These are phyloP conservation scores for Aciculosporium take DNA, from an alignment of 2,329 filamentous ascomycete species.

Conservation along the genomic window DNA sequence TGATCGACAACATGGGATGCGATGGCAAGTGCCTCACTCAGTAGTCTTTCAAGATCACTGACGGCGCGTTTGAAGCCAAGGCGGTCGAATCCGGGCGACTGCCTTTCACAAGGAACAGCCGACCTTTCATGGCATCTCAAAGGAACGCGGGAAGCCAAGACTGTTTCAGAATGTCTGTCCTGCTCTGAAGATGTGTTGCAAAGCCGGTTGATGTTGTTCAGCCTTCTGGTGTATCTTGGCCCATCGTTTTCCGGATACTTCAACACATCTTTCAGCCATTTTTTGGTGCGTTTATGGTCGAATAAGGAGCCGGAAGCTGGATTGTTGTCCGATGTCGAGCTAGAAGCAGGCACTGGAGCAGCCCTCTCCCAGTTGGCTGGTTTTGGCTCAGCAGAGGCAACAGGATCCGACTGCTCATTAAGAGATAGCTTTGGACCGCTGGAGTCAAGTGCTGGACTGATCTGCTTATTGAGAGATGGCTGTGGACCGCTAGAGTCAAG, in stretches of 20 bases:
- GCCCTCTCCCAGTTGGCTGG: not conserved
- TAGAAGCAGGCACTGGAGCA: not conserved
- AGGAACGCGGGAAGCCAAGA: conserved; percentile 8
- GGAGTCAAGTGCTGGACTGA: not conserved
- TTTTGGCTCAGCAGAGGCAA: not conserved
- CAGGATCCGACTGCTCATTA: not conserved
- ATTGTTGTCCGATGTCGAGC: conserved; percentile 9
- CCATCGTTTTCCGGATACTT: conserved; percentile 13
- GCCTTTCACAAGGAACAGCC: conserved; percentile 10
- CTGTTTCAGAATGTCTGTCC: conserved; percentile 12
- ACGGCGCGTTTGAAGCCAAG: conserved; percentile 22
- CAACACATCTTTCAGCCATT: conserved; percentile 21
- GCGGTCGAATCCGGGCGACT: conserved; percentile 14
- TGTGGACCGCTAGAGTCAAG: not conserved
- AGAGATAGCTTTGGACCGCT: not conserved
- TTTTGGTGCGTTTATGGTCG: conserved; percentile 19
- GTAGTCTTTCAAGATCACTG: conserved; percentile 29
- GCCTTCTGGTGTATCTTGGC: conserved; percentile 16
- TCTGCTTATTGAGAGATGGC: not conserved
- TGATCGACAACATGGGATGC: conserved; percentile 25
- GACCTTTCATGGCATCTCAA: conserved; percentile 8
- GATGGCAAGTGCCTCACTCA: conserved; percentile 31
- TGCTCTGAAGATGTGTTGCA: conserved; percentile 7
- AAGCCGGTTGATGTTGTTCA: conserved; percentile 6
- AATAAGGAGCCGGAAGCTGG: conserved; percentile 16